Conservation (phyloP, 352 stramenopile species). For the Phytopythium oedochilum region DNA sequence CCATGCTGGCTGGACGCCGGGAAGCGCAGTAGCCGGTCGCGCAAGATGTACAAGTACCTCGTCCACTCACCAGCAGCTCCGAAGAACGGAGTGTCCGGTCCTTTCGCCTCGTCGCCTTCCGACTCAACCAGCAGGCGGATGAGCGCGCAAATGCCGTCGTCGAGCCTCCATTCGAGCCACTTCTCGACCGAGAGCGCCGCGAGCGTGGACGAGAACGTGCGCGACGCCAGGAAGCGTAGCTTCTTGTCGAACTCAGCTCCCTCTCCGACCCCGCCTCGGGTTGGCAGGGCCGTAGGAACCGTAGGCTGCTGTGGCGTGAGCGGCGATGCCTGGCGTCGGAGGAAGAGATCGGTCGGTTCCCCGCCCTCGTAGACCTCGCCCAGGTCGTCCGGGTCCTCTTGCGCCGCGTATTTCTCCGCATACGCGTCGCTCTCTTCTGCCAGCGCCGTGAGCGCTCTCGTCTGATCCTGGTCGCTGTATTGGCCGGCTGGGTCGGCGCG, state of each 20-base stretch:
- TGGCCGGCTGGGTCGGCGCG: background rate
- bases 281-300: background rate
- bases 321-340: background rate
- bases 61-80: conserved; percentile 40
- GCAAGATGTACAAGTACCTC: conserved; percentile 50
- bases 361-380: conserved; percentile 55
- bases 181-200: conserved; percentile 34
- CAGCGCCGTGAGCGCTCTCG: background rate
- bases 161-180: conserved; percentile 41
- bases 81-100: conserved; percentile 13
- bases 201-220: conserved; percentile 52
- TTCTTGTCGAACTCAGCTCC: conserved; percentile 9
- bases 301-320: background rate
- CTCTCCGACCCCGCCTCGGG: background rate
- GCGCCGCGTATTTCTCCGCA: conserved; percentile 33
- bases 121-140: conserved; percentile 17
- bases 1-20: conserved; percentile 19
- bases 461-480: background rate
- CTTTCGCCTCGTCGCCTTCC: conserved; percentile 1
- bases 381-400: conserved; percentile 60
- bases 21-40: conserved; percentile 44
- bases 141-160: conserved; percentile 29
- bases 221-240: conserved; percentile 26
- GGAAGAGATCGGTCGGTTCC: conserved; percentile 6
- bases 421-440: conserved; percentile 6